Evolutionary conservation across 768 basidiomycete species (phyloP).

Genomic region (Tubosaeta brunneosetosa): DNA sequence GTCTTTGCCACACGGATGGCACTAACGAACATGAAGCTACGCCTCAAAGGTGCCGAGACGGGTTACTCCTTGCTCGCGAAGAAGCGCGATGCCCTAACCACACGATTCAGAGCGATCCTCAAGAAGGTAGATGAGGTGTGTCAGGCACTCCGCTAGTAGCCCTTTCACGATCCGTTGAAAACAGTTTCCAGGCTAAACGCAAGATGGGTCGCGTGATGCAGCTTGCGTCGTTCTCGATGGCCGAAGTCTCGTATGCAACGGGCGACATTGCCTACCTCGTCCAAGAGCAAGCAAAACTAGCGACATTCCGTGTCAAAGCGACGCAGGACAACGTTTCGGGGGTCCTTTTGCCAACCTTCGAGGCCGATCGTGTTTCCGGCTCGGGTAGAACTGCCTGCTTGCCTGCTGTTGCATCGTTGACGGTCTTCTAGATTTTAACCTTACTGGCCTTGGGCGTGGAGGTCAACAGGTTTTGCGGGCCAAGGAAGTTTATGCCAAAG

Average conservation of each 20-base stretch:
- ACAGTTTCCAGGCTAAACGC: slow-evolving; percentile 74
- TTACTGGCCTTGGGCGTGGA: slow-evolving; percentile 94
- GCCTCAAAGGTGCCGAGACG: slow-evolving; percentile 89
- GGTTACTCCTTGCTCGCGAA: slow-evolving; percentile 95
- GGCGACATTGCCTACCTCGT: slow-evolving; percentile 98
- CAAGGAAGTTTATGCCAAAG: slow-evolving; percentile 98
- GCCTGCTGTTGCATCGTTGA: neutral
- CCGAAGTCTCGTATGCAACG: slow-evolving; percentile 96
- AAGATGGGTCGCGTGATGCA: slow-evolving; percentile 99
- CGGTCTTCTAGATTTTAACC: slow-evolving; percentile 74
- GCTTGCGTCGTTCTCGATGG: slow-evolving; percentile 96
- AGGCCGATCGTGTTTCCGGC: slow-evolving; percentile 80
- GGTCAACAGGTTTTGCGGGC: slow-evolving; percentile 93
- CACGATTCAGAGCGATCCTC: slow-evolving; percentile 90
- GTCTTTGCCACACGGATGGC: slow-evolving; percentile 98
- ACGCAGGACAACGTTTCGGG: slow-evolving; percentile 98
- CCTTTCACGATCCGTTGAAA: slow-evolving; percentile 17
- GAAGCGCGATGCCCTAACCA: slow-evolving; percentile 95
- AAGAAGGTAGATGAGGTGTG: slow-evolving; percentile 95
- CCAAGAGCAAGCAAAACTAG: slow-evolving; percentile 90
- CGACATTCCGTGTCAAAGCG: slow-evolving; percentile 88
- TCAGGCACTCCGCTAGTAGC: slow-evolving; percentile 4
- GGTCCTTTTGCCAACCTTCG: slow-evolving; percentile 92
- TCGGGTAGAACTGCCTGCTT: slow-evolving; percentile 50
- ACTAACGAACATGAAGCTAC: slow-evolving; percentile 84